Evolutionary conservation across 192 early-diverging fungal genomes (phyloP), one percentile per base, ranked within the genome.

Genomic region (Dissophora ornata): DNA sequence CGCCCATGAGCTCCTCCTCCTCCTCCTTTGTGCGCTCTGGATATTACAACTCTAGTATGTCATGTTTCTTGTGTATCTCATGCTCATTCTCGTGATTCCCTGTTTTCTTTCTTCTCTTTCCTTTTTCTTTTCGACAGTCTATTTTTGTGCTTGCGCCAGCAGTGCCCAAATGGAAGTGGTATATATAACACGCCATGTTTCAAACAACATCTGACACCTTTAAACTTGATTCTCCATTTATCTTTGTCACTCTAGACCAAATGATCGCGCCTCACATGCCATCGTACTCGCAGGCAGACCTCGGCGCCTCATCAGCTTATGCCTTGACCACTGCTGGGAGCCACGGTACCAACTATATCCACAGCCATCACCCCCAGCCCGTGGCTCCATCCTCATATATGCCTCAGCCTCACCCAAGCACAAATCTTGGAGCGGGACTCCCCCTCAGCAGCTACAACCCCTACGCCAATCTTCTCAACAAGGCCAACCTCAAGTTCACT

Each of bases 41-140:
- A 57, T 71, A 71, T 32, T 71, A 71, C 46, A 71, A 51, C 30
- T 28, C 69, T 30, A 63, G 69, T 71, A 71, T 33, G 69, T 71
- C 7, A 34, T 58, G 13, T 52, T 59, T 51, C 30, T 16, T 51
- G n/a, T n/a, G n/a, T n/a, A n/a, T n/a, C n/a, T n/a, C n/a, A n/a
- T n/a, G n/a, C n/a, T n/a, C n/a, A n/a, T n/a, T n/a, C n/a, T n/a
- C n/a, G n/a, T n/a, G n/a, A n/a, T n/a, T n/a, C n/a, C n/a, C 44
- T 42, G 2, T 57, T 19, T 24, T 57, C 12, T 32, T 28, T 57
- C 40, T 57, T 30, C 32, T n/a, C 40, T 57, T 36, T 1, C 30
- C 9, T 46, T 16, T 26, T 61, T 50, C 18, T 51, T 34, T 52
- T 9, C 38, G 9, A 64, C 33, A 42, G 13, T 44, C n/a, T 40